These are phyloP conservation scores for Syzygium malaccense DNA, from an alignment of 441 rosid species.

Conservation along the genomic window DNA sequence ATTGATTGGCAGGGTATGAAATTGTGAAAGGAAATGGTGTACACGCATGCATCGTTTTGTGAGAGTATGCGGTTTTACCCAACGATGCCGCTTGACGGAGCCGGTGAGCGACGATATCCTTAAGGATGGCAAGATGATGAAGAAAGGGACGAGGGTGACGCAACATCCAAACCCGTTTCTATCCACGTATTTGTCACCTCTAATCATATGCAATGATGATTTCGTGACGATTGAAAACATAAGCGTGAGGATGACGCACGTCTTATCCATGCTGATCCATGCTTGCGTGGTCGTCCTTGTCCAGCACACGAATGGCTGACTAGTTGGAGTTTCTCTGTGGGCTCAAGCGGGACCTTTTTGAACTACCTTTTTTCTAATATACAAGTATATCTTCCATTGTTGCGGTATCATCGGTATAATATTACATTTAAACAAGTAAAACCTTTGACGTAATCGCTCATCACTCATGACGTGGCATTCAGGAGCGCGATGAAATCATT, in stretches of 20 bases:
- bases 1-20: not conserved
- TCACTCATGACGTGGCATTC: not conserved
- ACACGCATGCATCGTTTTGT: not conserved
- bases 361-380: not conserved
- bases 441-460: not conserved
- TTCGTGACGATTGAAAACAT: not conserved
- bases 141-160: not conserved
- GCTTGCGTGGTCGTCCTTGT: not conserved
- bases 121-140: not conserved
- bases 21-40: not conserved
- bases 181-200: not conserved
- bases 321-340: not conserved
- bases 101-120: not conserved
- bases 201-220: too few species aligned
- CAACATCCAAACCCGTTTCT: not conserved
- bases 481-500: not conserved
- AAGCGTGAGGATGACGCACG: not conserved
- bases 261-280: not conserved
- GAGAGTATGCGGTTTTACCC: not conserved
- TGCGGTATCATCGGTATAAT: not conserved
- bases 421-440: not conserved
- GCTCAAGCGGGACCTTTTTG: not conserved
- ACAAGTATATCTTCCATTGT: not conserved
- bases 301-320: not conserved
- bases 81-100: not conserved